phyloP scores from a whole-genome alignment of 129 eudicot genomes.

The Ambrosia trifida region DNA sequence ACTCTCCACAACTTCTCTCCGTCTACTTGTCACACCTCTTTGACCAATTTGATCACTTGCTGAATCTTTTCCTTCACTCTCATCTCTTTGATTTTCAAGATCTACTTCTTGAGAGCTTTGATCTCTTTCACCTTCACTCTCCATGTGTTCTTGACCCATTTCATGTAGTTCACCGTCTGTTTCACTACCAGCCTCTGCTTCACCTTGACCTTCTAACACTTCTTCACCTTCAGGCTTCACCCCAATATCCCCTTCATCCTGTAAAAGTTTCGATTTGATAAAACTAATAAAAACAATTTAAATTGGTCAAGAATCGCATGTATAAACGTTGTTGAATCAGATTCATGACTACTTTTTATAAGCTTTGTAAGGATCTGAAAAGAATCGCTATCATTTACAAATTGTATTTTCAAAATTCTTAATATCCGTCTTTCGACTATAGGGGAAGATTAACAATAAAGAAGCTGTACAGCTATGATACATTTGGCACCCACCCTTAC shows the following conservation, averaged over 20 bases:
- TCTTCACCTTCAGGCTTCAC: conserved; percentile 65
- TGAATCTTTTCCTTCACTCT: conserved; percentile 77
- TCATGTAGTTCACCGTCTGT: conserved; percentile 82
- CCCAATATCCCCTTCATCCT: conserved; percentile 88
- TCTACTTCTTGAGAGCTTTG: conserved; percentile 88
- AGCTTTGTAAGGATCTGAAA: conserved; percentile 13
- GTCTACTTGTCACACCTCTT: conserved; percentile 80
- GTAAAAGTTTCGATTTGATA: conserved; percentile 16
- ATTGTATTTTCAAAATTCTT: background rate
- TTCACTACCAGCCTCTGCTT: conserved; percentile 83
- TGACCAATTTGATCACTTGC: conserved; percentile 78
- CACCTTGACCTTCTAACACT: conserved; percentile 89
- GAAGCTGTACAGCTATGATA: conserved; percentile 11
- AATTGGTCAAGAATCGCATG: conserved; percentile 3
- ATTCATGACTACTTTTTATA: conserved; percentile 1
- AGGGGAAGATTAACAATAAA: background rate
- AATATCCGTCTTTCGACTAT: background rate
- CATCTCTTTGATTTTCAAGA: conserved; percentile 69
- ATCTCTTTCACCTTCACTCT: conserved; percentile 91
- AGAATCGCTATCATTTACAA: conserved; percentile 8
- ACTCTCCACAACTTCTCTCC: conserved; percentile 75
- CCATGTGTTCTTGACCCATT: conserved; percentile 61
- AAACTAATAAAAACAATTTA: background rate
- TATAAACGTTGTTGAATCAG: conserved; percentile 11
- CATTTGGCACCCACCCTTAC: conserved; percentile 16